Evolutionary conservation across 192 early-diverging fungal genomes (phyloP), one percentile per base, ranked within the genome.

Genomic region (Dimargaris xerosporica): DNA sequence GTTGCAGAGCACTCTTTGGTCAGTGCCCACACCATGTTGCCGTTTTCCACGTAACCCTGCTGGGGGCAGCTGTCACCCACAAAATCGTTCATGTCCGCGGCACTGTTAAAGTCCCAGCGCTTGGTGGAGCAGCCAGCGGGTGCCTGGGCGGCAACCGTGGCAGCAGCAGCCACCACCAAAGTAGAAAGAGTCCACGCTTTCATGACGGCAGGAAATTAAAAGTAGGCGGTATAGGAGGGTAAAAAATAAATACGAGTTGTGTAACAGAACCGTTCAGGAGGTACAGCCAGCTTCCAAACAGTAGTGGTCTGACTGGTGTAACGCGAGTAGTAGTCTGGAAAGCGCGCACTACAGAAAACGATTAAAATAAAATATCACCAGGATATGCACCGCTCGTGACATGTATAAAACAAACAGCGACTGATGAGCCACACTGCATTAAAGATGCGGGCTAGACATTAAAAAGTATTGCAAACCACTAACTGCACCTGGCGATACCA

Each of bases 1-100:
- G 58, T 60, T 17, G 58, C 31, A 39, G 4, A 21, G 26, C 58
- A 60, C 13, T 41, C 58, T 13, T 60, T 60, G 39, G 58, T 60
- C 17, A 60, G 34, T 13, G 58, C 39, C 58, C 58, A 60, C 13
- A 60, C 58, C 58, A 60, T 60, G n/a, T 60, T 16, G 19, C 58
- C 58, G 58, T 60, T 60, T 9, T 60, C 58, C 17, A 60, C 39
- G 42, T 60, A 60, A 39, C n/a, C 58, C 39, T 60, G 34, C 5
- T 41, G n/a, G 7, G n/a, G 34, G 16, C 58, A 60, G 39, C 26
- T 44, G 6, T 42, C 17, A 1, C 17, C 41, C 0, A 44, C 39
- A 43, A 60, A 60, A 23, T 44, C 26, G 58, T 43, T n/a, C 39
- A 60, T 41, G 10, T 60, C 58, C 4, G 39, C 5, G 13, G 58